phyloP scores from a whole-genome alignment of 495 filamentous ascomycete species.

The Neurospora pannonica region DNA sequence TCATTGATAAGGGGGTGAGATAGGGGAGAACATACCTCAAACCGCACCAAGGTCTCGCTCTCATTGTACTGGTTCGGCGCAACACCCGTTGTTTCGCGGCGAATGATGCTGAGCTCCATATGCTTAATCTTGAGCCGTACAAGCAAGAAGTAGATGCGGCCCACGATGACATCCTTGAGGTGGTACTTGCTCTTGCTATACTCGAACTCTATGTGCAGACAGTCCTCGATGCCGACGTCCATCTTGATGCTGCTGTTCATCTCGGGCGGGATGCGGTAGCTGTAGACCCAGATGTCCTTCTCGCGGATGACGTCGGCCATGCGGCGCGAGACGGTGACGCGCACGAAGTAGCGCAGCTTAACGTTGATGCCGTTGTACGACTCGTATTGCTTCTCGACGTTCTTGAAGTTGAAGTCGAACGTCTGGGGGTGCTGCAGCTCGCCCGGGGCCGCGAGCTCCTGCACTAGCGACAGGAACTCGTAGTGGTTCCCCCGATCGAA shows the following conservation, averaged over 20 bases:
- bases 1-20: background rate
- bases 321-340: conserved; percentile 88
- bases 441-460: conserved; percentile 91
- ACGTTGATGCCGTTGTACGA: conserved; percentile 99
- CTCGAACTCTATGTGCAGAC: conserved; percentile 98
- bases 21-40: conserved; percentile 57
- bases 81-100: conserved; percentile 89
- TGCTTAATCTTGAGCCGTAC: conserved; percentile 99
- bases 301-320: conserved; percentile 98
- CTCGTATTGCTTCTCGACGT: conserved; percentile 99
- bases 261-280: conserved; percentile 95
- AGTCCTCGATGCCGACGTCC: conserved; percentile 99
- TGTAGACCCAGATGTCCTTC: conserved; percentile 99
- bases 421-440: conserved; percentile 98
- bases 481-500: conserved; percentile 99
- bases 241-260: conserved; percentile 99
- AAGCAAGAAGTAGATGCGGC: conserved; percentile 96
- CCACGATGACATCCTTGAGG: conserved; percentile 98
- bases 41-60: conserved; percentile 94
- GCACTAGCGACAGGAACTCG: conserved; percentile 92
- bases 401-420: conserved; percentile 99
- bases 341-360: conserved; percentile 94
- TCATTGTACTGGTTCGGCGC: conserved; percentile 99
- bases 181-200: conserved; percentile 99
- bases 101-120: conserved; percentile 98